phyloP scores from a whole-genome alignment of 257 asterid genomes.

The Apocynum venetum region DNA sequence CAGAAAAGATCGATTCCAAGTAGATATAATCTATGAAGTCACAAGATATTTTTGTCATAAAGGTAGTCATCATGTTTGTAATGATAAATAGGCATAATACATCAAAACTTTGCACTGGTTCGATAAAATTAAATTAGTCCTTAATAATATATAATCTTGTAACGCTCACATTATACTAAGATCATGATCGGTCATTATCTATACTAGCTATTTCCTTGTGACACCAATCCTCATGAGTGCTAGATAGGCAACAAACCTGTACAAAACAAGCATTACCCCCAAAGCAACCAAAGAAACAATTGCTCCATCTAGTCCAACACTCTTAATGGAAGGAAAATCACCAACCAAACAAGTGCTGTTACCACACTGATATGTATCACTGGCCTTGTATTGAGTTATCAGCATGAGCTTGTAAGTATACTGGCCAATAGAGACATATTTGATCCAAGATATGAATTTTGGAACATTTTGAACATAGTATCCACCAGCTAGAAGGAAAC shows the following conservation, averaged over 20 bases:
- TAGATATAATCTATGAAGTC: too few species aligned
- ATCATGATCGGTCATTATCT: too few species aligned
- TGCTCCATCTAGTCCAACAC: slow-evolving; percentile 47
- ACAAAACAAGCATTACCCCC: slow-evolving; percentile 59
- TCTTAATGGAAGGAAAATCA: slow-evolving; percentile 50
- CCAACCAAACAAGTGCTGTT: slow-evolving; percentile 39
- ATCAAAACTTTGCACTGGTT: too few species aligned
- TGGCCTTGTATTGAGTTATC: slow-evolving; percentile 40
- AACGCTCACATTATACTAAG: too few species aligned
- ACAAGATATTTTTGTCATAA: too few species aligned
- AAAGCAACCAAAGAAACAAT: slow-evolving; percentile 32
- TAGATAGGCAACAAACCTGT: slow-evolving; percentile 64
- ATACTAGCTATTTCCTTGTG: slow-evolving; percentile 28
- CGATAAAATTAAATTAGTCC: too few species aligned
- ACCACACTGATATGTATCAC: slow-evolving; percentile 46
- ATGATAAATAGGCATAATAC: too few species aligned
- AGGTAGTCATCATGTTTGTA: too few species aligned
- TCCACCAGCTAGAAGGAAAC: slow-evolving; percentile 60
- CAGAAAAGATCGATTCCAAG: too few species aligned
- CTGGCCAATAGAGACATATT: slow-evolving; percentile 55
- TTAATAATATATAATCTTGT: too few species aligned
- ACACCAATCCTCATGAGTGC: slow-evolving; percentile 79
- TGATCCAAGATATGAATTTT: slow-evolving; percentile 52
- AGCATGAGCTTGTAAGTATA: slow-evolving; percentile 58
- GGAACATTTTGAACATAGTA: slow-evolving; percentile 66